A percentile compares a stretch with the other conserved stretches of the same genome.
Conservation (phyloP, 495 filamentous ascomycete genomes). For the Aspergillus bertholletiae region DNA sequence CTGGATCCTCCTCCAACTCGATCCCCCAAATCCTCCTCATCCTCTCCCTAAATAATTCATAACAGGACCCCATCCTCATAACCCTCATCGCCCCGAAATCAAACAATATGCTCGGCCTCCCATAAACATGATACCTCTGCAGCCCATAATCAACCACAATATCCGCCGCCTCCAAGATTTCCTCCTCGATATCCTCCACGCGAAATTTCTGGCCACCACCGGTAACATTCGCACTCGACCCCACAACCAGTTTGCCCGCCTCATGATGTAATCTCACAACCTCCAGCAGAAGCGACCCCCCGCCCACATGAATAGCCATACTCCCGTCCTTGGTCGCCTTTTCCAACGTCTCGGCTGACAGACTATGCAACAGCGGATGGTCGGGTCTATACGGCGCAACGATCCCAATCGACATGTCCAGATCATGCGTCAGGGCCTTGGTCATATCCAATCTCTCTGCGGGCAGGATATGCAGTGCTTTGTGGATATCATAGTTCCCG, state of each 20-base stretch:
- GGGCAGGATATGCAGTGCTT: slow-evolving; percentile 17
- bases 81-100: slow-evolving; percentile 23
- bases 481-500: slow-evolving; percentile 20
- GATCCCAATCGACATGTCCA: slow-evolving; percentile 18
- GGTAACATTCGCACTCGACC: slow-evolving; percentile 26
- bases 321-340: slow-evolving; percentile 21
- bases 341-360: slow-evolving; percentile 2
- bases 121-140: slow-evolving; percentile 24
- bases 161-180: slow-evolving; percentile 20
- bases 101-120: slow-evolving; percentile 15
- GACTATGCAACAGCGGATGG: slow-evolving; percentile 10
- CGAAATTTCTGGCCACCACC: slow-evolving; percentile 24
- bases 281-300: slow-evolving; percentile 18
- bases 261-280: slow-evolving; percentile 18
- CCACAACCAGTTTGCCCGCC: slow-evolving; percentile 17
- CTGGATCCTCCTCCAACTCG: not conserved
- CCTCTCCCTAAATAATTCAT: slow-evolving; percentile 23
- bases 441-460: slow-evolving; percentile 20
- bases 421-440: slow-evolving; percentile 21
- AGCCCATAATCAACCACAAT: slow-evolving; percentile 31
- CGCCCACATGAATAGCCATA: slow-evolving; percentile 16
- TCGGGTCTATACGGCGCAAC: slow-evolving; percentile 13
- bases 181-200: slow-evolving; percentile 27
- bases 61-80: slow-evolving; percentile 21
- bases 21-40: slow-evolving; percentile 7